phyloP scores from a whole-genome alignment of 2,329 filamentous ascomycete species.

The Pseudopithomyces chartarum region DNA sequence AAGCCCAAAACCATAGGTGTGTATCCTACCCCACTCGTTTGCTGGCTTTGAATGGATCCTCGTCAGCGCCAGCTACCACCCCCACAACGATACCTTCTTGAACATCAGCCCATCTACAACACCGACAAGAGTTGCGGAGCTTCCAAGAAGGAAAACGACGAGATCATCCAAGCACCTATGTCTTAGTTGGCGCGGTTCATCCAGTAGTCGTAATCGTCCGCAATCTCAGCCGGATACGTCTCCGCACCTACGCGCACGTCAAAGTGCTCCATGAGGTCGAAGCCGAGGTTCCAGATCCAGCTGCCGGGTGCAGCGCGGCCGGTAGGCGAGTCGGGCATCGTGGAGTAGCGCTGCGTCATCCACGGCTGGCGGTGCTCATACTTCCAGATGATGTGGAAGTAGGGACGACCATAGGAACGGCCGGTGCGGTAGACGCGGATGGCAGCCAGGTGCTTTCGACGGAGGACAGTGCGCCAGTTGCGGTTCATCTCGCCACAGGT shows the following conservation, averaged over 20 bases:
- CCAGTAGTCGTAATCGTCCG: background rate
- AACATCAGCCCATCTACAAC: background rate
- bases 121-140: background rate
- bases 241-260: slow-evolving; percentile 31
- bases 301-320: background rate
- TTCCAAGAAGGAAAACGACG: too few species aligned
- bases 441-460: slow-evolving; percentile 19
- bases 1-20: too few species aligned
- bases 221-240: background rate
- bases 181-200: background rate
- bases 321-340: background rate
- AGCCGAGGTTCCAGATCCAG: slow-evolving; percentile 30
- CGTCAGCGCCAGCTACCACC: too few species aligned
- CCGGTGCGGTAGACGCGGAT: background rate
- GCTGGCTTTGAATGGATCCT: too few species aligned
- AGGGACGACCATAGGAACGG: slow-evolving; percentile 13
- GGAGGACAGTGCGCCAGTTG: slow-evolving; percentile 29
- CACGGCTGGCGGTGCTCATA: slow-evolving; percentile 22
- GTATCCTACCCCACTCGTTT: too few species aligned
- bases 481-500: slow-evolving; percentile 27
- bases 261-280: slow-evolving; percentile 33
- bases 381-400: slow-evolving; percentile 34
- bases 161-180: background rate
- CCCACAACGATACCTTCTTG: too few species aligned
- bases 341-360: slow-evolving; percentile 23